Base-by-base conservation (phyloP, 495 filamentous ascomycete species). In the Talaromyces thailandensis region DNA sequence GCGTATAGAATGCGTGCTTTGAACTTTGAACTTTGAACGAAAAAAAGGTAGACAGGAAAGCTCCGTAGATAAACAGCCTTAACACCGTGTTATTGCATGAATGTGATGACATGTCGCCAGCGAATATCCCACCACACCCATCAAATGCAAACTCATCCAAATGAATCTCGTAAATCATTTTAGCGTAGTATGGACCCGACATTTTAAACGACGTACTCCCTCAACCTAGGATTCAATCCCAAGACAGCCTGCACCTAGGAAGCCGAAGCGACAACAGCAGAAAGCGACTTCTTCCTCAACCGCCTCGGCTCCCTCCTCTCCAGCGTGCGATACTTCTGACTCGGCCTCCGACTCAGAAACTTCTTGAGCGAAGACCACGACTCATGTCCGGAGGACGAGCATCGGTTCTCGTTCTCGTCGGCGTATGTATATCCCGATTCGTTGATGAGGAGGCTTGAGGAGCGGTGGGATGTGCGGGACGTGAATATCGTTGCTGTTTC, bases 261-360 rank as follows among this genome's bases (percentile, higher is more conserved):
- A 26, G 12, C n/a, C 28, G 28, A 45, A 26, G 11, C 6, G 1
- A 16, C 18, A 24, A n/a, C 26, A 25, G 18, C 5, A 28, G 59
- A 52, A 35, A 57, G 61, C 28, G 62, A 63, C 62, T 63, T 56
- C 69, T 75, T 75, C 64, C 78, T 63, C 64, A 77, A 65, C 43
- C 77, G 70, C 66, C 79, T 79, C 58, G 77, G 73, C 65, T 79
- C 73, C 65, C 74, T 66, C 65, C 73, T 66, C 57, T 80, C 76
- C 51, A 79, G 64, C 21, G 77, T 68, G 11, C 69, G 67, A 71
- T 79, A 79, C 56, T 71, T 68, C 28, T 32, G 55, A 62, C 71
- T 77, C 51, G 70, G 64, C 58, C 72, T 72, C 48, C 73, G 68
- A 50, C 70, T 72, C 50, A 79, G 64, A n/a, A 78, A 66, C 60